Conservation (phyloP, 371 early-diverging fungal species). For the Gilbertella persicaria region DNA sequence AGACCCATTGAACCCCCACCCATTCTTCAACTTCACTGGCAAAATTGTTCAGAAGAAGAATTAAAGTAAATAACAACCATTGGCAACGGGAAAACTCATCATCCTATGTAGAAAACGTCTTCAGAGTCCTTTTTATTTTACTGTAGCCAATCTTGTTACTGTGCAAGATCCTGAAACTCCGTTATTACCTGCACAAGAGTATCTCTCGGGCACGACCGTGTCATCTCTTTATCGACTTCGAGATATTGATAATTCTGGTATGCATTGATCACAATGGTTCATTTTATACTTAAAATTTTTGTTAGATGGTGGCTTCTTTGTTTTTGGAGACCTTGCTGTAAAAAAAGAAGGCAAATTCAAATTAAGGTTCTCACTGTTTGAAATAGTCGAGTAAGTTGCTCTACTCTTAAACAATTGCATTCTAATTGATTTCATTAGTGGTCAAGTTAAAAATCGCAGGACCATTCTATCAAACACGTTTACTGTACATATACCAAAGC, state of each 20-base stretch:
- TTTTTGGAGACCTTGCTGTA: conserved; percentile 91
- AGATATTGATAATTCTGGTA: conserved; percentile 68
- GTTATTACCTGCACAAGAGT: conserved; percentile 21
- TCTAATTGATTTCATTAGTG: conserved; percentile 24
- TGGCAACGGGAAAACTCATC: background rate
- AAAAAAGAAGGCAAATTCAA: conserved; percentile 83
- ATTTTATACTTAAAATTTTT: conserved; percentile 1
- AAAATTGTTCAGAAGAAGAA: conserved; percentile 35
- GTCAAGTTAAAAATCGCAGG: conserved; percentile 67
- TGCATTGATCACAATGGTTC: background rate
- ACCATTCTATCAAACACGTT: conserved; percentile 71
- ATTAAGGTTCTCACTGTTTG: conserved; percentile 84
- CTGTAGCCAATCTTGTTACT: conserved; percentile 42
- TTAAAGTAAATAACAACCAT: conserved; percentile 33
- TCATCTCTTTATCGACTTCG: conserved; percentile 82
- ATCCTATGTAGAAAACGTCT: conserved; percentile 52
- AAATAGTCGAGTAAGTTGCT: conserved; percentile 68
- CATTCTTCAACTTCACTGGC: conserved; percentile 45
- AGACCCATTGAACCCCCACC: conserved; percentile 55
- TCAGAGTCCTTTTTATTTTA: conserved; percentile 53
- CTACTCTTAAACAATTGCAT: background rate
- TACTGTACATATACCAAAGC: conserved; percentile 81
- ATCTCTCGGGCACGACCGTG: conserved; percentile 72
- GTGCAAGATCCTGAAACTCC: conserved; percentile 18
- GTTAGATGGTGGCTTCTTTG: conserved; percentile 87